These are phyloP conservation scores for Saccharomycopsis fermentans DNA, from an alignment of 805 yeast genomes.

Conservation along the genomic window DNA sequence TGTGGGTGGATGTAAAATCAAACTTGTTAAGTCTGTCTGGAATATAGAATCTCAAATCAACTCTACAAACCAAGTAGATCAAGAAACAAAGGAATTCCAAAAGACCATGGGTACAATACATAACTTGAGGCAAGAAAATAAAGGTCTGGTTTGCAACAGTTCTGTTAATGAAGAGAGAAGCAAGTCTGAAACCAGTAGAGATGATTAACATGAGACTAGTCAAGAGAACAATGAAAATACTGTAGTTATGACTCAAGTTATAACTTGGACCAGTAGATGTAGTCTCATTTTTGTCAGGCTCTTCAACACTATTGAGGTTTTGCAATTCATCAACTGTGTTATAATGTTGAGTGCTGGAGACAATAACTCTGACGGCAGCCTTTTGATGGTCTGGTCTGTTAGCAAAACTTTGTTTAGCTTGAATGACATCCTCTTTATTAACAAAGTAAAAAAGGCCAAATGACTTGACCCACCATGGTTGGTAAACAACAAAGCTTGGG, in stretches of 20 bases:
- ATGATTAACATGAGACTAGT: slow-evolving; percentile 41
- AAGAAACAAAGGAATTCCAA: slow-evolving; percentile 50
- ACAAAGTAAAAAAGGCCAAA: slow-evolving; percentile 52
- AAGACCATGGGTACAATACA: slow-evolving; percentile 63
- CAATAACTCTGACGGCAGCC: slow-evolving; percentile 45
- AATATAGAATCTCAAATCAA: slow-evolving; percentile 70
- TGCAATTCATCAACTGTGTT: slow-evolving; percentile 25
- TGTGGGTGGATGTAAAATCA: not conserved
- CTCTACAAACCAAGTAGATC: slow-evolving; percentile 50
- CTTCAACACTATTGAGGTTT: slow-evolving; percentile 22
- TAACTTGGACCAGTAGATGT: slow-evolving; percentile 9
- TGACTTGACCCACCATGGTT: slow-evolving; percentile 72
- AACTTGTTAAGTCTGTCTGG: slow-evolving; percentile 37
- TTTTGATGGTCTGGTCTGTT: slow-evolving; percentile 32
- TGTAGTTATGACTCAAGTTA: slow-evolving; percentile 37
- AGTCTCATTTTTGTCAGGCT: slow-evolving; percentile 16
- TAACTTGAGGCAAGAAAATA: slow-evolving; percentile 44
- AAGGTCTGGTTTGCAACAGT: slow-evolving; percentile 27
- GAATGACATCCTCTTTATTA: slow-evolving; percentile 38
- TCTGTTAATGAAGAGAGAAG: slow-evolving; percentile 32
- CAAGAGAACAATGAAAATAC: slow-evolving; percentile 33
- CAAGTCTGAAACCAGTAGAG: slow-evolving; percentile 41
- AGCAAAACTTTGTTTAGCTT: slow-evolving; percentile 39
- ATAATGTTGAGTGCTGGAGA: slow-evolving; percentile 39
- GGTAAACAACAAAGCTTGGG: slow-evolving; percentile 41